These are phyloP conservation scores for Colletotrichum abscissum DNA, from an alignment of 2,329 filamentous ascomycete genomes.

Conservation along the genomic window DNA sequence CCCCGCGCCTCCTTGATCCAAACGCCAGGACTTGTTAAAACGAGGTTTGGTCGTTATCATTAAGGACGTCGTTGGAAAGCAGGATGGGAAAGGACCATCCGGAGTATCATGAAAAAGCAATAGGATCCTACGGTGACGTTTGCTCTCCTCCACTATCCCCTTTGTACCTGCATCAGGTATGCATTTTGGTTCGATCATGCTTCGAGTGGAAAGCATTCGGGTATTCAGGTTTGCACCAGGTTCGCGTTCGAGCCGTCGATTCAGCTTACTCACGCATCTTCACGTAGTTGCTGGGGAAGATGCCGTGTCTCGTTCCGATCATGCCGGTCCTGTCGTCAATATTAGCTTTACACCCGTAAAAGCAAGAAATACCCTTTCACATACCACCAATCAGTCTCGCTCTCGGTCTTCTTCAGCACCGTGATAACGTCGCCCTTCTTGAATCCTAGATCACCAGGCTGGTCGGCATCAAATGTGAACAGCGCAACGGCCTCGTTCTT, in stretches of 20 bases:
- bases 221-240: slow-evolving; percentile 15
- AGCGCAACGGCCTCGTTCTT: slow-evolving; percentile 89
- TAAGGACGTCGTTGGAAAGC: slow-evolving; percentile 16
- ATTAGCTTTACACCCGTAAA: not conserved
- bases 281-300: slow-evolving; percentile 89
- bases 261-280: slow-evolving; percentile 66
- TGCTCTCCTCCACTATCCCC: not conserved
- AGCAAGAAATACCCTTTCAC: slow-evolving; percentile 45
- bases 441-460: slow-evolving; percentile 91
- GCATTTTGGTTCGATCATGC: slow-evolving; percentile 1
- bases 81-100: slow-evolving; percentile 16
- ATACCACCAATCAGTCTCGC: slow-evolving; percentile 93
- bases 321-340: slow-evolving; percentile 77
- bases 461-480: slow-evolving; percentile 94
- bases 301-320: slow-evolving; percentile 85
- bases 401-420: slow-evolving; percentile 93
- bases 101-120: slow-evolving; percentile 33
- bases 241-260: not conserved
- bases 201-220: slow-evolving; percentile 5
- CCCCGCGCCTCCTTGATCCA: slow-evolving; percentile 2
- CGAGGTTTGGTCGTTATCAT: slow-evolving; percentile 16
- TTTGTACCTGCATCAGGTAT: not conserved
- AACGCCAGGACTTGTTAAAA: slow-evolving; percentile 20
- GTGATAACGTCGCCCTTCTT: slow-evolving; percentile 93
- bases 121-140: not conserved